Conservation (phyloP, 805 yeast species). For the Saccharomycopsis fermentans region DNA sequence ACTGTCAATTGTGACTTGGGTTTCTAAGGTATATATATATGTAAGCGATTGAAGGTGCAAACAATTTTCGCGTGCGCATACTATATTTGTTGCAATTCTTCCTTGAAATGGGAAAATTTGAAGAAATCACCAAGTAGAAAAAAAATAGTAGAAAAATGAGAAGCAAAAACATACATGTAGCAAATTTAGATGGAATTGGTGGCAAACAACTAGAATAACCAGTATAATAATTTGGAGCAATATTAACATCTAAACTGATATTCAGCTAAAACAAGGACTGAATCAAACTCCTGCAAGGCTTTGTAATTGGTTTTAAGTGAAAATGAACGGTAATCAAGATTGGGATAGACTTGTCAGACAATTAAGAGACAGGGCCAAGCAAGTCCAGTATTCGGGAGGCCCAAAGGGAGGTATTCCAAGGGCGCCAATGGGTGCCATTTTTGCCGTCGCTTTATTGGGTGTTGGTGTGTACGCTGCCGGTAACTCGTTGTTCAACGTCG, state of each 20-base stretch:
- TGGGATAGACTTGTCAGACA: conserved; percentile 33
- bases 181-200: not conserved
- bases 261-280: too few relatives aligned
- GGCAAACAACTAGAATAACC: not conserved
- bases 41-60: too few relatives aligned
- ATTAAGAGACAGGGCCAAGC: conserved; percentile 28
- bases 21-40: too few relatives aligned
- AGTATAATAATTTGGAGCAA: not conserved
- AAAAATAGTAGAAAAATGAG: not conserved
- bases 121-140: not conserved
- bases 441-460: conserved; percentile 49
- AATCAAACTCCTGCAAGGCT: too few relatives aligned
- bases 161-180: not conserved
- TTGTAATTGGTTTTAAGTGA: not conserved
- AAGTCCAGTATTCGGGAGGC: conserved; percentile 22
- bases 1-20: too few relatives aligned
- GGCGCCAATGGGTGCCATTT: conserved; percentile 49
- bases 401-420: conserved; percentile 19
- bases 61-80: not conserved
- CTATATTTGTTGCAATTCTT: not conserved
- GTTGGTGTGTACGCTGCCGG: conserved; percentile 46
- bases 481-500: conserved; percentile 69
- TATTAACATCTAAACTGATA: not conserved
- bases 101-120: not conserved
- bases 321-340: conserved; percentile 20